Evolutionary conservation across 495 filamentous ascomycete genomes (phyloP), one percentile per base, ranked within the genome.

Genomic region (Usnea hakonensis): DNA sequence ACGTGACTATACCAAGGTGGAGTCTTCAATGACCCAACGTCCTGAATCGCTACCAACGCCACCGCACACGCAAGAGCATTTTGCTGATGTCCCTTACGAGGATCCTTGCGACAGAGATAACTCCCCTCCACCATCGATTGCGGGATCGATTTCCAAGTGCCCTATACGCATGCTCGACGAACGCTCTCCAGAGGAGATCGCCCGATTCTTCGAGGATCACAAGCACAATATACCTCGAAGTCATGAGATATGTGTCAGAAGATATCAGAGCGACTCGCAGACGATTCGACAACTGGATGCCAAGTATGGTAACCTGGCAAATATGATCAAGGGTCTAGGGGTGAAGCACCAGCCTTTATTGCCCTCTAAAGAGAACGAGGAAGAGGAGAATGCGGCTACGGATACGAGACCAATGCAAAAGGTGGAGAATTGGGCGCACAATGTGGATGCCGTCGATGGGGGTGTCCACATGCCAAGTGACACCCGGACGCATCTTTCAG

Each of bases 171-270:
- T 86, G 71, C 75, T 96, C 64, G 86, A 95, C 69, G 86, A 95
- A 71, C 90, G 95, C 70, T 89, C 89, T 1, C 90, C 91, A 1
- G 90, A 95, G 77, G 91, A 96, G 72, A 85, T 96, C 54, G 91
- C 91, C 19, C 79, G 85, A 63, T 96, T 95, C 68, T 87, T 96
- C 59, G 89, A 95, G 71, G 87, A 83, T 28, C 91, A 96, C 76
- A 96, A 95, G 71, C 91, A 96, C 68, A 89, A 95, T 66, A 83
- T 96, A 33, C 91, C 91, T 5, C 80, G 91, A 62, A 94, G 90
- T 67, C 91, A 96, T 73, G 90, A 91, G 63, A 84, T 96, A 23
- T 96, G 91, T 70, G 88, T 96, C 59, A 83, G 86, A 65, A 83
- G 91, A 43, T 95, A 91, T 72, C 90, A 95, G 71, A 83, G 81